A percentile compares a stretch with the other conserved stretches of the same genome.
phyloP scores from a whole-genome alignment of 139 green algal genomes.

The Closterium sp. region DNA sequence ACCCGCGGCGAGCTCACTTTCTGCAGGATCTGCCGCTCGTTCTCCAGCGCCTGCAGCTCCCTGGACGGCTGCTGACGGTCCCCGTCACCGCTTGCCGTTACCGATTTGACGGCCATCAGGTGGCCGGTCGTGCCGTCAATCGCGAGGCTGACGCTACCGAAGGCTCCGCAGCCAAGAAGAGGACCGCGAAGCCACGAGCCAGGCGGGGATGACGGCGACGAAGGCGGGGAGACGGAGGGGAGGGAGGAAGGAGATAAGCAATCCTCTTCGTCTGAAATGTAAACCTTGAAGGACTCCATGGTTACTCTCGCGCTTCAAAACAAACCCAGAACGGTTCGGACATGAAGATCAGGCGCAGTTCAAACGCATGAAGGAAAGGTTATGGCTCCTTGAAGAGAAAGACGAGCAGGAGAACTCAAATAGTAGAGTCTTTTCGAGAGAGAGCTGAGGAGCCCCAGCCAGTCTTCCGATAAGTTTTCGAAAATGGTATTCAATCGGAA shows the following conservation, averaged over 20 bases:
- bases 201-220: not conserved
- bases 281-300: not conserved
- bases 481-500: not conserved
- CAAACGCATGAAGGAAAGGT: too few relatives aligned
- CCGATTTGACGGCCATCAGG: constrained; percentile 45
- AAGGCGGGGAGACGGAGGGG: constrained; percentile 2
- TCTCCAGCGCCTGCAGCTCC: constrained; percentile 24
- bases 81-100: not conserved
- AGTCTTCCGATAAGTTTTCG: not conserved
- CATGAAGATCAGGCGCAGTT: too few relatives aligned
- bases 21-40: constrained; percentile 20
- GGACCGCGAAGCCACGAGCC: constrained; percentile 20
- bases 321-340: not conserved
- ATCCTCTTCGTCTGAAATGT: not conserved
- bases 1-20: constrained; percentile 13
- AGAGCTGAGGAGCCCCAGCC: not conserved
- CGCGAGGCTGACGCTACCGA: constrained; percentile 39
- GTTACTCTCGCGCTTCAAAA: not conserved
- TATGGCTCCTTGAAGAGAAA: not conserved
- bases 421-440: not conserved
- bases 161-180: constrained; percentile 34
- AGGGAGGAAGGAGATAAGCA: not conserved
- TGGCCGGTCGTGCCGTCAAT: not conserved
- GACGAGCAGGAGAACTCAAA: not conserved
- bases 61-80: not conserved